These are phyloP conservation scores for Actinomortierella wolfii DNA, from an alignment of 371 early-diverging fungal species.

Conservation along the genomic window DNA sequence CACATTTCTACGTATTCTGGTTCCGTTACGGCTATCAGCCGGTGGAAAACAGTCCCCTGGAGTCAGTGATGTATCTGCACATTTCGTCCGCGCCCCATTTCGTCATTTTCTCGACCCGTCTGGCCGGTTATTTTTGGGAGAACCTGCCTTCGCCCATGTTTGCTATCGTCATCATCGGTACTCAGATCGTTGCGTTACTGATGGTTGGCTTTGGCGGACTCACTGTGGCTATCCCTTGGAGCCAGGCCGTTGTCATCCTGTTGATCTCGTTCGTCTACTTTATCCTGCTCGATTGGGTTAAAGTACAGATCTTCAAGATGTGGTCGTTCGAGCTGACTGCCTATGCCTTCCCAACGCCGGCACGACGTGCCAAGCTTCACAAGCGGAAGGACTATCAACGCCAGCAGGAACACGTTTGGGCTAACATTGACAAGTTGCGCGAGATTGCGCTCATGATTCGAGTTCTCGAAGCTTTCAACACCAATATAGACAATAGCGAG, in stretches of 20 bases:
- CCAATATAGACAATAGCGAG: too few species aligned
- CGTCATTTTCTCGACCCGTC: conserved; percentile 92
- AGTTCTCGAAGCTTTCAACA: conserved; percentile 31
- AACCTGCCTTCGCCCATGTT: conserved; percentile 80
- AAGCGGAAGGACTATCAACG: conserved; percentile 46
- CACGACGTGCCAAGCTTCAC: conserved; percentile 59
- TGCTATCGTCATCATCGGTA: conserved; percentile 82
- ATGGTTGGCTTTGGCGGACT: conserved; percentile 80
- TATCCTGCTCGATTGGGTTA: conserved; percentile 76
- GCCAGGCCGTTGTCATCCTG: conserved; percentile 58
- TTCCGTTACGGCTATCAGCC: conserved; percentile 16
- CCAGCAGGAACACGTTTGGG: conserved; percentile 35
- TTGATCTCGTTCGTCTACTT: conserved; percentile 62
- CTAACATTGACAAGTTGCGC: conserved; percentile 23
- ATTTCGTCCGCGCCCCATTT: conserved; percentile 94
- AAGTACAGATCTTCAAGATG: conserved; percentile 67
- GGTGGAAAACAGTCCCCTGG: conserved; percentile 39
- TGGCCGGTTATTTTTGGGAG: conserved; percentile 84
- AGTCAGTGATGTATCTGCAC: conserved; percentile 84
- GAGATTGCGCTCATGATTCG: conserved; percentile 30
- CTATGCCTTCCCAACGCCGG: conserved; percentile 65
- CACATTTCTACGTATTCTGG: conserved; percentile 64
- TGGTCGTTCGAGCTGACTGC: conserved; percentile 80
- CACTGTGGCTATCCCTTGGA: conserved; percentile 50
- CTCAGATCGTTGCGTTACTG: conserved; percentile 88